A percentile compares a stretch with the other conserved stretches of the same genome.
phyloP scores from a whole-genome alignment of 768 basidiomycete genomes.

The Agrocybe praecox region DNA sequence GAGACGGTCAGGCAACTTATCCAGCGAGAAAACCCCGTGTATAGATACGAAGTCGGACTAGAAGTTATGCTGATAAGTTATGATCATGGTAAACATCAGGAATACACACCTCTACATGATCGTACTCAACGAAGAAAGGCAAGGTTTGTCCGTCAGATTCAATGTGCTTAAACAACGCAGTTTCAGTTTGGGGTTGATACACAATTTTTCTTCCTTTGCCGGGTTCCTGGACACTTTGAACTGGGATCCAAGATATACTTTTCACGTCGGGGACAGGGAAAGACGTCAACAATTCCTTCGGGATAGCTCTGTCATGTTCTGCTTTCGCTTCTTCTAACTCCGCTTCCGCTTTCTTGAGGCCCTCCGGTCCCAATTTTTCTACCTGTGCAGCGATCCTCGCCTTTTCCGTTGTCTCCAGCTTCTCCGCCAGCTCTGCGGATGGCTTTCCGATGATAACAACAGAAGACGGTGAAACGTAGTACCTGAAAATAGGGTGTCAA shows the following conservation, averaged over 20 bases:
- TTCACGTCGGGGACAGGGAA: slow-evolving; percentile 94
- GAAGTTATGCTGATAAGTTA: slow-evolving; percentile 1
- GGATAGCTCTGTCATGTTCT: slow-evolving; percentile 84
- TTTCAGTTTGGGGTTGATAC: slow-evolving; percentile 27
- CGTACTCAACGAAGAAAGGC: slow-evolving; percentile 92
- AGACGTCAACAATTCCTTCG: slow-evolving; percentile 72
- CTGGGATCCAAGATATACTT: slow-evolving; percentile 91
- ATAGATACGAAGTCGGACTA: slow-evolving; percentile 93
- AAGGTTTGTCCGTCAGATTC: slow-evolving; percentile 65
- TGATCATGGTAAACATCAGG: slow-evolving; percentile 2
- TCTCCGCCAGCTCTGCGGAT: slow-evolving; percentile 79
- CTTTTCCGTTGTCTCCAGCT: slow-evolving; percentile 82
- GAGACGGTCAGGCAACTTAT: slow-evolving; percentile 69
- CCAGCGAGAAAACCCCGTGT: slow-evolving; percentile 77
- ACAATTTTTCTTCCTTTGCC: slow-evolving; percentile 46
- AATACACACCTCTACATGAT: slow-evolving; percentile 77
- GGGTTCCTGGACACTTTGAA: slow-evolving; percentile 62
- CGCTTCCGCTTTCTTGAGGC: slow-evolving; percentile 68
- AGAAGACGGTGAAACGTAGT: slow-evolving; percentile 72
- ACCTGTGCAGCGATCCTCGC: slow-evolving; percentile 72
- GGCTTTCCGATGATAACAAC: slow-evolving; percentile 87
- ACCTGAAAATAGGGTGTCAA: slow-evolving; percentile 47
- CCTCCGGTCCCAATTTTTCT: slow-evolving; percentile 73
- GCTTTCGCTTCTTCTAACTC: slow-evolving; percentile 82
- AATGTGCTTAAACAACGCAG: slow-evolving; percentile 62